Base-by-base conservation (phyloP, 108 stramenopile species). In the Asterionellopsis glacialis region DNA sequence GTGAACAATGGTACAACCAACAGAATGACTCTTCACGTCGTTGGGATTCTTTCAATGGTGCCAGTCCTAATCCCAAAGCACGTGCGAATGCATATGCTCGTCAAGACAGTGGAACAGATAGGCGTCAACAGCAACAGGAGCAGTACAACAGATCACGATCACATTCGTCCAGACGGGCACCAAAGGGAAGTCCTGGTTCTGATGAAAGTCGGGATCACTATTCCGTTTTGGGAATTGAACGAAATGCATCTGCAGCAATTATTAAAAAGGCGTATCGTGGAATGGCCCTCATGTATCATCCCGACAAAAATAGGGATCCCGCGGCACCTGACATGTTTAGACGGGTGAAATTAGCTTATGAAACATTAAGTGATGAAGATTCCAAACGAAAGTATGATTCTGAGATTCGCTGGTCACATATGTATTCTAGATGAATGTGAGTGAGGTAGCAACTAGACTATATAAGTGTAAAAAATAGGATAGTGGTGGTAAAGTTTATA, bases 261-360 rank as follows among this genome's bases (percentile, higher is more conserved):
- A 86, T 94, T 27, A 89, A 87, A 69, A 88, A 83, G 56, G 80
- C 87, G 6, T 88, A 87, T 59, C 78, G 80, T 38, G 87, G 79
- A 73, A 70, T 75, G 67, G 83, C 88, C 40, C 57, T 86, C 24
- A 84, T 81, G 58, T 84, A 77, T 41, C 88, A 90, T 58, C 88
- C 88, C 9, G 88, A 90, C 58, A 90, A 90, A 53, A 80, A 80
- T 45, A 61, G 70, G 10, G 85, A 87, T 25, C 41, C 72, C 15
- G 75, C 80, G 16, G 89, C 88, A 41, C 81, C 69, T 0, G 90
- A 91, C 23, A 70, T 75, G 15, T 94, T 94, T 67, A 76, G 85
- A 22, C 73, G 84, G 24, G 59, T 87, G 25, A 75, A 83, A 64
- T 45, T 76, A 43, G 93, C 93, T 21, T 90, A 89, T 48, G 90